Base-by-base conservation (phyloP, 139 green algal genomes). In the Closterium sp. region DNA sequence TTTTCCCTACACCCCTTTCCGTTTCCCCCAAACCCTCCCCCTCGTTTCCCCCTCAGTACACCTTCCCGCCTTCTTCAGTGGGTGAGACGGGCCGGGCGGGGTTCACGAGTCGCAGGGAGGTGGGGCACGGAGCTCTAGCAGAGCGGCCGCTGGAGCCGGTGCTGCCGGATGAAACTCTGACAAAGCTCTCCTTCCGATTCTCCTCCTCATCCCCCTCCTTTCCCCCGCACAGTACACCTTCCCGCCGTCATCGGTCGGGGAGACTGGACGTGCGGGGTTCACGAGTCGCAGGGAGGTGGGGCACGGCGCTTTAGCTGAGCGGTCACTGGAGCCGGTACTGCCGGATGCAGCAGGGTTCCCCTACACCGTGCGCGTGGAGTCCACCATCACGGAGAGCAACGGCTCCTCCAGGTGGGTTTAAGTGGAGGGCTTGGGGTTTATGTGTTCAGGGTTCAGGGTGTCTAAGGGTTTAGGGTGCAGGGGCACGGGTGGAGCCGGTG, bases 371-470 rank as follows among this genome's bases (percentile, higher is more conserved):
- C 95, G 98, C 0, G 92, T 99, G 86, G 98, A 99, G 95, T 97
- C 92, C 95, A 99, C 96, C 86, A 98, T 99, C 92, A 99, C 98
- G 1, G 98, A 99, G 95, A 97, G 92, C 96, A 99, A 99, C 94
- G 98, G 98, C 29, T 98, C 96, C 70, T 97, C 94, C 4, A 45
- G 38, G 38, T 45, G 38, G 38, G 38, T 45, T 9, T 45, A 0
- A 6, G 38, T 45, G 4, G 4, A 9, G 38, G 38, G 38, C 10
- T 45, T 45, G 10, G 4, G 38, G 38, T 45, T 45, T 9, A 45
- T n/a, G n/a, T n/a, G n/a, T n/a, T n/a, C n/a, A n/a, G n/a, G n/a
- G n/a, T n/a, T n/a, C n/a, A n/a, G n/a, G 38, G 38, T 45, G 9
- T 45, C 0, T 0, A 9, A 45, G 38, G 97, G 97, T 38, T 38